A percentile compares a stretch with the other conserved stretches of the same genome.
phyloP scores from a whole-genome alignment of 805 yeast genomes.

The Spathaspora boniae region DNA sequence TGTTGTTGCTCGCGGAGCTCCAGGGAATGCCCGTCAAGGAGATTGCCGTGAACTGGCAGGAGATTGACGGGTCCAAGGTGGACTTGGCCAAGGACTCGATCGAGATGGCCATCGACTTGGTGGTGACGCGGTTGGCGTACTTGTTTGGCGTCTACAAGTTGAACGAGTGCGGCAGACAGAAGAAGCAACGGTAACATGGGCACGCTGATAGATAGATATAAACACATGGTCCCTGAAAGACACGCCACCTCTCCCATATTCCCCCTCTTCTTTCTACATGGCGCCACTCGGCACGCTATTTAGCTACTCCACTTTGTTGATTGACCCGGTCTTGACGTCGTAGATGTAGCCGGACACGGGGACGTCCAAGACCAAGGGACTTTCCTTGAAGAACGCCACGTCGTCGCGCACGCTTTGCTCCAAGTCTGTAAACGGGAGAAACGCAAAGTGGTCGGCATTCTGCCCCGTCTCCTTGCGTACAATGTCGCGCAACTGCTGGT shows the following conservation, averaged over 20 bases:
- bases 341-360: constrained; percentile 38
- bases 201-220: background rate
- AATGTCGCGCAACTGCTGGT: constrained; percentile 24
- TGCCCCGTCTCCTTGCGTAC: constrained; percentile 28
- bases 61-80: constrained; percentile 91
- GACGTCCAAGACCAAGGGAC: constrained; percentile 31
- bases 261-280: no score
- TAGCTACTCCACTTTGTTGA: constrained; percentile 20
- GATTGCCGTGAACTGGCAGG: constrained; percentile 93
- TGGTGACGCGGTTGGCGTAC: constrained; percentile 75
- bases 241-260: background rate
- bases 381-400: constrained; percentile 24
- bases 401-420: constrained; percentile 34
- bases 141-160: constrained; percentile 71
- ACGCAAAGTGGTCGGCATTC: constrained; percentile 26
- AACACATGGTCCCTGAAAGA: background rate
- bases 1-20: constrained; percentile 73
- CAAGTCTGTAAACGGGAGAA: constrained; percentile 34
- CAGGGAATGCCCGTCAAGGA: constrained; percentile 68
- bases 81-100: constrained; percentile 88
- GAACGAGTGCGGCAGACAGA: constrained; percentile 13
- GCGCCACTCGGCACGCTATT: no score
- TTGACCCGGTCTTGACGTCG: constrained; percentile 33
- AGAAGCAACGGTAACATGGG: background rate
- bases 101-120: constrained; percentile 90